A percentile compares a stretch with the other conserved stretches of the same genome.
Evolutionary conservation across 106 monocot species (phyloP).

Genomic region (Vanilla planifolia): DNA sequence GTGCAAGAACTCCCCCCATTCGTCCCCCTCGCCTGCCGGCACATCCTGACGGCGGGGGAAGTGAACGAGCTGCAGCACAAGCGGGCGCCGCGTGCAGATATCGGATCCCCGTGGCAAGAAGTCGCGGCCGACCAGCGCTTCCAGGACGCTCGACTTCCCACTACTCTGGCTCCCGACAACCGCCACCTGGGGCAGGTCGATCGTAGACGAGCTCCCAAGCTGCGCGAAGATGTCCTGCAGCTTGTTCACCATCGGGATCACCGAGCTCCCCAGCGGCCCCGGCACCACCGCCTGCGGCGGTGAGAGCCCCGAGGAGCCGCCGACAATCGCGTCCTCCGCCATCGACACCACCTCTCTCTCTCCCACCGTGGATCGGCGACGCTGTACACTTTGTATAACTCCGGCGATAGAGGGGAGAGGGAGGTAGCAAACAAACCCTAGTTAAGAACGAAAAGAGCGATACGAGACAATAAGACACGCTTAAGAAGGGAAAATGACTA

Average conservation of each 20-base stretch:
- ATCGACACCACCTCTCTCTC: slow-evolving; percentile 10
- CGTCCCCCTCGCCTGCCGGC: slow-evolving; percentile 7
- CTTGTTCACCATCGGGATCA: slow-evolving; percentile 82
- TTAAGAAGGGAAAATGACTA: too few species aligned
- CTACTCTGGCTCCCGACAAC: slow-evolving; percentile 98
- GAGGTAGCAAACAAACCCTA: slow-evolving; percentile 10
- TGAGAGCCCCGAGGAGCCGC: neutral
- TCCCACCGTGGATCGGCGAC: neutral
- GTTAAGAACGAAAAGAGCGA: too few species aligned
- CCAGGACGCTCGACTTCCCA: slow-evolving; percentile 96
- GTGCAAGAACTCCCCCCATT: slow-evolving; percentile 92
- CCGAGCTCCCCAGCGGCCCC: slow-evolving; percentile 38
- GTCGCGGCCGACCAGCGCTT: slow-evolving; percentile 88
- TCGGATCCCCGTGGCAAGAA: slow-evolving; percentile 82
- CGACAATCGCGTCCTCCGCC: slow-evolving; percentile 18
- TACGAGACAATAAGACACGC: too few species aligned
- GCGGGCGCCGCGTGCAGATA: slow-evolving; percentile 80
- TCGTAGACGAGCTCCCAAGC: slow-evolving; percentile 59
- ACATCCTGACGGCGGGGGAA: slow-evolving; percentile 5
- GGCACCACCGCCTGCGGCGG: slow-evolving; percentile 1
- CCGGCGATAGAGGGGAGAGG: neutral
- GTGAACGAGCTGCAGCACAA: slow-evolving; percentile 84
- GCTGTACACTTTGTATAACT: neutral
- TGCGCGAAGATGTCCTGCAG: slow-evolving; percentile 90
- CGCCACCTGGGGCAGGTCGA: slow-evolving; percentile 89